Evolutionary conservation across 352 stramenopile species (phyloP), one percentile per base, ranked within the genome.

Genomic region (Globisporangium canariense): DNA sequence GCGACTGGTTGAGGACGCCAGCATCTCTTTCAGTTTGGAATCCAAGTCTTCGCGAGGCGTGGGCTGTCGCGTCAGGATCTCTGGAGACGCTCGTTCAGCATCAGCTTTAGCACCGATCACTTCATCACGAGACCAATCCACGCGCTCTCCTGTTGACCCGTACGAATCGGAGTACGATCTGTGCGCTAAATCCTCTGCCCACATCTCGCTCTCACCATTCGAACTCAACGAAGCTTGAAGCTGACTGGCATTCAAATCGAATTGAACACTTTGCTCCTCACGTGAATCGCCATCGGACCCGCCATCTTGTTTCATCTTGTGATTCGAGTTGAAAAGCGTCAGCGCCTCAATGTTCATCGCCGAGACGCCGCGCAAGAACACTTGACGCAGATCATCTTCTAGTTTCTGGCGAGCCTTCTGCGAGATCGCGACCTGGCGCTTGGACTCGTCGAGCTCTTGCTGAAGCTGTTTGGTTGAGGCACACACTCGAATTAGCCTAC

Each of bases 331-430:
- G 64, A 90, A 89, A 1, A 84, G 71, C 30, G 68, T 80, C 22
- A 90, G 68, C 9, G 81, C 81, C 54, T 90, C 81, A n/a, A 90
- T 87, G 43, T 90, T 90, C 81, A 90, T 89, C 4, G 79, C 74
- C n/a, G 81, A 90, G 13, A 90, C 78, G 1, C 81, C 81, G 20
- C 81, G 79, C 30, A 90, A 61, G 57, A 90, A 90, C 18, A 90
- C 77, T 55, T 89, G 73, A 9, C 79, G 76, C 14, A 90, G 62
- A 57, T 90, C 75, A 34, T 86, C 78, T 64, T 90, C 81, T 10
- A 90, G 62, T 46, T 81, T 74, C 38, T 83, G 71, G 0, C 69
- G 73, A 25, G 70, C 77, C 14, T 77, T 71, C 20, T 85, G 70
- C 6, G 78, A 70, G n/a, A 75, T 60, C 0, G 69, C 45, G 34